phyloP scores from a whole-genome alignment of 441 rosid genomes.

The Adansonia rubrostipa region DNA sequence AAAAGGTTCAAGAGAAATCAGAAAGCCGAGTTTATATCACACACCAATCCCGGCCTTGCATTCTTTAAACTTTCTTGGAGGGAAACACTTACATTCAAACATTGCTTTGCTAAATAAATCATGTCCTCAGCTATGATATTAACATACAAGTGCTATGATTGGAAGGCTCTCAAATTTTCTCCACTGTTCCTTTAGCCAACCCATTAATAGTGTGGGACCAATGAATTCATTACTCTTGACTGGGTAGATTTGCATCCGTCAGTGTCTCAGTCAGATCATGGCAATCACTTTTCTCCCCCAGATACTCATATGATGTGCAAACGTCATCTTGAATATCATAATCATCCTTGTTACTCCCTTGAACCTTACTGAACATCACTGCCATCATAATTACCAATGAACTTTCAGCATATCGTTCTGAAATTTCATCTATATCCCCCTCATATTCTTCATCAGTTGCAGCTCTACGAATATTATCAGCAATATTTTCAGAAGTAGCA shows the following conservation, averaged over 20 bases:
- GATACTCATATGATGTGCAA: slow-evolving; percentile 49
- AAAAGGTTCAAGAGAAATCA: background rate
- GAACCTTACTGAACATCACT: slow-evolving; percentile 22
- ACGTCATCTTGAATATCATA: slow-evolving; percentile 45
- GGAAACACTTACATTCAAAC: background rate
- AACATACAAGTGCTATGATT: background rate
- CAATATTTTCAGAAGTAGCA: slow-evolving; percentile 28
- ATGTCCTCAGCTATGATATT: background rate
- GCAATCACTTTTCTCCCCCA: slow-evolving; percentile 28
- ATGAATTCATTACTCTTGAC: slow-evolving; percentile 27
- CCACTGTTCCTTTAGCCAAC: background rate
- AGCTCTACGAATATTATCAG: slow-evolving; percentile 10
- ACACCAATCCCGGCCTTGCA: background rate
- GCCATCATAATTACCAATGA: slow-evolving; percentile 22
- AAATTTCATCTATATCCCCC: slow-evolving; percentile 39
- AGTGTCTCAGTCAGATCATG: slow-evolving; percentile 19
- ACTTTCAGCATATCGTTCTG: slow-evolving; percentile 26
- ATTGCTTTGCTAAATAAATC: background rate
- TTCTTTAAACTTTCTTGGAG: background rate
- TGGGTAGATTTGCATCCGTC: slow-evolving; percentile 21
- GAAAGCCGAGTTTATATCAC: background rate
- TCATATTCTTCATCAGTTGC: slow-evolving; percentile 39
- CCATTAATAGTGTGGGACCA: background rate
- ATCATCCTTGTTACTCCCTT: slow-evolving; percentile 25
- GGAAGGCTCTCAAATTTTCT: slow-evolving; percentile 1